Evolutionary conservation across 805 yeast genomes (phyloP), one percentile per base, ranked within the genome.

Genomic region (Candida ortonii): DNA sequence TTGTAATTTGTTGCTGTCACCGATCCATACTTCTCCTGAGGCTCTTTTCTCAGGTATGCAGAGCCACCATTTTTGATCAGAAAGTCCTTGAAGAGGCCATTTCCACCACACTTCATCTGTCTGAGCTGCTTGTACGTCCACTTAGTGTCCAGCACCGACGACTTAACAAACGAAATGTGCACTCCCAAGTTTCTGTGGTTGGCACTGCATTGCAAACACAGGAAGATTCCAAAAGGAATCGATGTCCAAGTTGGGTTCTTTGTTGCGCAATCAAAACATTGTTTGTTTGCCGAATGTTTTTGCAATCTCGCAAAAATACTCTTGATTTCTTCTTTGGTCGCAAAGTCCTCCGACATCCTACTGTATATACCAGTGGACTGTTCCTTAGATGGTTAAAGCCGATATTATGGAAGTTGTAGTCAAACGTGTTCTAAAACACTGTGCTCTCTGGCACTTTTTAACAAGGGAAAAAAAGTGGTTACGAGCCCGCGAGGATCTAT

Each of bases 161-260:
- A 86, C 59, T 88, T 86, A 39, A 93, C 97, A 67, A 93, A 93
- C 23, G 97, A 78, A 52, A 93, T 81, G 60, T 93, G 98, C 23
- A 89, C 97, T 40, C 98, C 98, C 64, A 93, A 64, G 60, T 88
- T 88, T 62, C 98, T 78, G 67, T 93, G 98, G 33, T 84, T 87
- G 3, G 97, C 89, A 34, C 96, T 84, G 62, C 98, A 93, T 60
- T 93, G 95, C 41, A 89, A 71, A 67, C 98, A 93, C 39, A 93
- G 66, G 58, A 89, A 75, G 33, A 89, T 84, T 36, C 97, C 98
- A 62, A 86, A 90, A 10, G 97, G 96, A 36, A 90, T 88, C 10
- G 97, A 90, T 3, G 98, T 86, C 98, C 98, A 93, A 0, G 97
- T 87, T 22, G 98, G 97, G 59, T 89, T 89, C 57, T 84, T 87